phyloP scores from a whole-genome alignment of 768 basidiomycete genomes.

The Lepiota subincarnata region DNA sequence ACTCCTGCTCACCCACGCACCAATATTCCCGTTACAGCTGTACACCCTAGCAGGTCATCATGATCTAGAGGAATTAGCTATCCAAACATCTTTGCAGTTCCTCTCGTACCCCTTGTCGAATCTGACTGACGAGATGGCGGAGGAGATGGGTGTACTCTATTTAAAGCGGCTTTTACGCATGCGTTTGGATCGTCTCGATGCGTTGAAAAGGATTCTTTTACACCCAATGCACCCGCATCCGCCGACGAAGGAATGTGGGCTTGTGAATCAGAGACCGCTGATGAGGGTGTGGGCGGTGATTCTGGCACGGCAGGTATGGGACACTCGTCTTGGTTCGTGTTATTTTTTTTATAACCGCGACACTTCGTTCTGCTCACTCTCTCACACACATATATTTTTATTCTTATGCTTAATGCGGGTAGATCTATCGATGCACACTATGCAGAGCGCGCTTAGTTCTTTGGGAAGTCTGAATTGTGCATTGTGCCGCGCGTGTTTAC shows the following conservation, averaged over 20 bases:
- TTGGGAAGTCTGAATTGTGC: conserved; percentile 27
- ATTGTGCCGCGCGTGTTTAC: conserved; percentile 22
- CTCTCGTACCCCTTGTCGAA: conserved; percentile 25
- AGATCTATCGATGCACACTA: conserved; percentile 25
- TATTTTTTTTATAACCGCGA: neutral
- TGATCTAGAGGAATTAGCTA: conserved; percentile 33
- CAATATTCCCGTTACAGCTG: conserved; percentile 28
- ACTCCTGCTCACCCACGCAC: conserved; percentile 20
- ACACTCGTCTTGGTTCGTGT: conserved; percentile 30
- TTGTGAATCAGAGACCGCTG: conserved; percentile 29
- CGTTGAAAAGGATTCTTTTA: conserved; percentile 26
- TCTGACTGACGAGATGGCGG: conserved; percentile 29
- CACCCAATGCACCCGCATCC: conserved; percentile 27
- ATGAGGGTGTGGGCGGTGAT: conserved; percentile 36
- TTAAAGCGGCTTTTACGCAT: conserved; percentile 33
- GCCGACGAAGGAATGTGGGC: conserved; percentile 24
- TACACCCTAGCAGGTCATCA: conserved; percentile 31
- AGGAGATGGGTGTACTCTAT: conserved; percentile 31
- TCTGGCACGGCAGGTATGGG: conserved; percentile 33
- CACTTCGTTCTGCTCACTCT: too few species aligned
- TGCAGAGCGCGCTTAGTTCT: conserved; percentile 23
- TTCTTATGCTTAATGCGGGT: too few species aligned
- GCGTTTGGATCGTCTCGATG: conserved; percentile 28
- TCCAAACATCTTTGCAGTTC: conserved; percentile 31
- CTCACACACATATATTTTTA: too few species aligned